These are phyloP conservation scores for Phytophthora hibernalis DNA, from an alignment of 352 stramenopile genomes.

Conservation along the genomic window DNA sequence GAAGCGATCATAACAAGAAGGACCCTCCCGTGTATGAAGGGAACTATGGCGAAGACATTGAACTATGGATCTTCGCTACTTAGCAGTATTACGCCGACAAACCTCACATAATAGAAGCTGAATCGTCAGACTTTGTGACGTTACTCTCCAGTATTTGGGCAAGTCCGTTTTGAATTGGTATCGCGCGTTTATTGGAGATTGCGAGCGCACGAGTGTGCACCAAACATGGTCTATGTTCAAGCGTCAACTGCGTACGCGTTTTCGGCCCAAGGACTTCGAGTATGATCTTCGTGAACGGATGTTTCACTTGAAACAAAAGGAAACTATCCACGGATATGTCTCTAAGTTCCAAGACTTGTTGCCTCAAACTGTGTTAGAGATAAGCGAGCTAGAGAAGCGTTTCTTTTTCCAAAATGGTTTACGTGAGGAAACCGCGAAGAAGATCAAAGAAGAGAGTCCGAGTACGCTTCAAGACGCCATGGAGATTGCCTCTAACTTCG, in stretches of 20 bases:
- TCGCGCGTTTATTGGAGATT: slow-evolving; percentile 14
- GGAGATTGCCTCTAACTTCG: no score
- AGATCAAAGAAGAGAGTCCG: no score
- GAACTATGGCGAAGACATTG: no score
- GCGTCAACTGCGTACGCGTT: no score
- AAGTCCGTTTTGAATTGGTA: slow-evolving; percentile 25
- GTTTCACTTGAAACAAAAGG: background rate
- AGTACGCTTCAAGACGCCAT: no score
- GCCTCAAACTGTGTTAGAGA: slow-evolving; percentile 14
- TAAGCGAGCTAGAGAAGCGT: slow-evolving; percentile 24
- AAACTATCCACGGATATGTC: slow-evolving; percentile 8
- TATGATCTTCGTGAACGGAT: no score
- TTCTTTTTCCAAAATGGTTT: slow-evolving; percentile 33
- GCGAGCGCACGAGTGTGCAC: slow-evolving; percentile 12
- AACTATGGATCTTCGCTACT: no score
- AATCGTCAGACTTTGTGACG: slow-evolving; percentile 21
- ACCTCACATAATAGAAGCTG: slow-evolving; percentile 6
- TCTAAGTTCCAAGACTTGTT: slow-evolving; percentile 15
- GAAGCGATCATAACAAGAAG: slow-evolving; percentile 10
- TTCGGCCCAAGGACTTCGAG: no score
- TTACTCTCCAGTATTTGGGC: slow-evolving; percentile 18
- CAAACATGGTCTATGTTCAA: slow-evolving; percentile 7
- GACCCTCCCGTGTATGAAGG: no score
- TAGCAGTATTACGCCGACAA: slow-evolving; percentile 20
- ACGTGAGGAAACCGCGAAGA: slow-evolving; percentile 18